Evolutionary conservation across 1,139 yeast genomes (phyloP), one percentile per base, ranked within the genome.

Genomic region (Suhomyces panamericanus): DNA sequence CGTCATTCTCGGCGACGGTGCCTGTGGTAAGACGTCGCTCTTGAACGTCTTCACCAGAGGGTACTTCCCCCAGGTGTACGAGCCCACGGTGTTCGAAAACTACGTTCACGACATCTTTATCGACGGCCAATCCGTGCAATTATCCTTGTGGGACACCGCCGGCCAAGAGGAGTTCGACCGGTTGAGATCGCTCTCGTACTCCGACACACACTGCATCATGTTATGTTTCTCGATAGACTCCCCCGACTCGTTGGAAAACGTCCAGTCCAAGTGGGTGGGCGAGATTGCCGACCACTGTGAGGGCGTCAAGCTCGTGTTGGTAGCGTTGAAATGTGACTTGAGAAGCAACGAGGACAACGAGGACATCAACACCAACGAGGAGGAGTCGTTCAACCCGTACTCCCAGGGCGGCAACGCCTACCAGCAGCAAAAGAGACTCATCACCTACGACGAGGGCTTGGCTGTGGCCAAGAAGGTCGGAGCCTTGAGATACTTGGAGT

Each of bases 151-250:
- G 99, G 99, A 93, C 63, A 93, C 99, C 6, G 99, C 99, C 4
- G 99, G 99, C 6, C 99, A 93, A 72, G 99, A 93, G 69, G 99
- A 93, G 69, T 93, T 91, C 60, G 99, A 93, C 64, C 77, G 97
- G 51, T 75, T 91, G 61, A 80, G 98, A 62, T 87, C 96, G 2
- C 73, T 91, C 52, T 85, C 95, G 34, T 93, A 93, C 65, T 84
- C 95, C 16, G 99, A 93, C 63, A 93, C 99, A 6, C 97, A 93
- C 67, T 89, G 96, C 57, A 91, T 93, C 57, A 91, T 93, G 95
- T 78, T 93, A 48, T 93, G 99, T 71, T 93, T 93, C 64, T 83
- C 95, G 31, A 91, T 93, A 49, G 99, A 93, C 65, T 89, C 96
- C 2, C 83, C 87, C 22, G 99, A 93, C 65, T 91, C 98, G 29